These are phyloP conservation scores for Alternaria hordeiaustralica DNA, from an alignment of 2,329 filamentous ascomycete species.

Conservation along the genomic window DNA sequence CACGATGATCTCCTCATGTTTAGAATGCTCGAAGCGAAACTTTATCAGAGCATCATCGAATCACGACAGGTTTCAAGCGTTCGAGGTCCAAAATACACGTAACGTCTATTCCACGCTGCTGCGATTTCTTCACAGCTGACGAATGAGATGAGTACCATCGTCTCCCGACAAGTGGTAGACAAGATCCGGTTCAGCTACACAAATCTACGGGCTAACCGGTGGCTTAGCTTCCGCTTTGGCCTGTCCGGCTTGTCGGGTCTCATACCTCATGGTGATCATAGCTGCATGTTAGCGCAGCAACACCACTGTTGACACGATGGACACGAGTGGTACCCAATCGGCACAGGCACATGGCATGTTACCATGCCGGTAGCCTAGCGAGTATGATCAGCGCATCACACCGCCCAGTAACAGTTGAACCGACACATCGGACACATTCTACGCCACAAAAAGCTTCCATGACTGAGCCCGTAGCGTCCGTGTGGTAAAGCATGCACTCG, in stretches of 20 bases:
- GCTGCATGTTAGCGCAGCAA: constrained; percentile 20
- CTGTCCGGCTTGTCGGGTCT: constrained; percentile 21
- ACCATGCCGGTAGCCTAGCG: constrained; percentile 19
- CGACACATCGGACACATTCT: constrained; percentile 23
- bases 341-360: constrained; percentile 12
- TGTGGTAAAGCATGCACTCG: constrained; percentile 4
- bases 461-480: constrained; percentile 17
- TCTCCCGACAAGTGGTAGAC: constrained; percentile 19
- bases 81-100: constrained; percentile 4
- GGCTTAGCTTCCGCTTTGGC: constrained; percentile 24
- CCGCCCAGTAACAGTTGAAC: constrained; percentile 21
- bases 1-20: constrained; percentile 18
- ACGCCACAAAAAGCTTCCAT: constrained; percentile 31
- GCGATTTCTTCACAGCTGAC: constrained; percentile 9
- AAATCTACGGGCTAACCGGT: constrained; percentile 17
- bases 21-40: constrained; percentile 15
- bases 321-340: constrained; percentile 17
- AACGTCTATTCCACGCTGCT: constrained; percentile 5
- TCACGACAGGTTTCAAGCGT: constrained; percentile 10
- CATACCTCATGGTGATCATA: constrained; percentile 29
- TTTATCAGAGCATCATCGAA: constrained; percentile 10
- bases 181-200: constrained; percentile 17
- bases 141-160: constrained; percentile 22
- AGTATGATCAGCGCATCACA: constrained; percentile 19
- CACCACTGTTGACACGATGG: constrained; percentile 12